A percentile compares a stretch with the other conserved stretches of the same genome.
These are phyloP conservation scores for Mrakia blollopis DNA, from an alignment of 768 basidiomycete genomes.

Conservation along the genomic window DNA sequence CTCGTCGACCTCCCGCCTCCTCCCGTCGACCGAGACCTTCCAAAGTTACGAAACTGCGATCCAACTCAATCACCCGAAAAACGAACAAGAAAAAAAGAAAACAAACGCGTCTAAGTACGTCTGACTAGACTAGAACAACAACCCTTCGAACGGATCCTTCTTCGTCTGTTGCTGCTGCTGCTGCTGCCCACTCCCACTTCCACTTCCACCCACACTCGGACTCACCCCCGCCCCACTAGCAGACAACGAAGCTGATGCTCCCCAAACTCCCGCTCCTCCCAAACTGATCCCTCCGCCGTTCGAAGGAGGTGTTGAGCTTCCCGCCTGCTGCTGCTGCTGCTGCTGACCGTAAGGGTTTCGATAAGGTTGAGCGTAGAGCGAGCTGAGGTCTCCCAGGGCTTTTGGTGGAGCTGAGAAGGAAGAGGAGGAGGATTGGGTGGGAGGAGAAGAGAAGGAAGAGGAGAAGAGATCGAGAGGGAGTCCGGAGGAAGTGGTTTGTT, in stretches of 20 bases:
- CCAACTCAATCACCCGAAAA: no score
- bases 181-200: constrained; percentile 14
- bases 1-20: no score
- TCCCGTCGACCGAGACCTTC: no score
- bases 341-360: constrained; percentile 1
- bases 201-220: background rate
- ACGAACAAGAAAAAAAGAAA: background rate
- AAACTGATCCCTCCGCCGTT: constrained; percentile 6
- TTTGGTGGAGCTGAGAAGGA: constrained; percentile 15
- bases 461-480: constrained; percentile 44
- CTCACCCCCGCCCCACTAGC: background rate
- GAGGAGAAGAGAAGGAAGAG: constrained; percentile 33
- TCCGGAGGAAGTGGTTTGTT: constrained; percentile 36
- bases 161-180: constrained; percentile 14
- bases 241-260: background rate
- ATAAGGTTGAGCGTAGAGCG: constrained; percentile 26
- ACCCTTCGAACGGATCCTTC: constrained; percentile 29
- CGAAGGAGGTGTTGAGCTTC: background rate
- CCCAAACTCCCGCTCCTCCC: constrained; percentile 5
- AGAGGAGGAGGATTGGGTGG: constrained; percentile 30
- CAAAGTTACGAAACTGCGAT: no score
- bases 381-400: constrained; percentile 21
- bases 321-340: background rate
- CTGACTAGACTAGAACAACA: background rate
- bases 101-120: background rate